phyloP scores from a whole-genome alignment of 352 stramenopile species.

The Phytophthora hibernalis region DNA sequence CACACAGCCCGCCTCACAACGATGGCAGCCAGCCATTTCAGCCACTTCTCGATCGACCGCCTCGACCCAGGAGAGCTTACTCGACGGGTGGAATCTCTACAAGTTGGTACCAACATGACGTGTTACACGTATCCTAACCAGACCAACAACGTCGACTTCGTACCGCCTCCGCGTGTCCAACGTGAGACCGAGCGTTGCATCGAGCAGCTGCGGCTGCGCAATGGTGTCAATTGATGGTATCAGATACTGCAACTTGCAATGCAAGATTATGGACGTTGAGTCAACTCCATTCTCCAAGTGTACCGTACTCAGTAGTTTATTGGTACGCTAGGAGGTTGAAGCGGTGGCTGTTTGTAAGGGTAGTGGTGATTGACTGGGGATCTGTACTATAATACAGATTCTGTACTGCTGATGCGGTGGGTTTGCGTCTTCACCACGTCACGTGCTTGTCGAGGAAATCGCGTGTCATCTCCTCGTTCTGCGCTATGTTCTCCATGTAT shows the following conservation, averaged over 20 bases:
- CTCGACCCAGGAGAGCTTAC: neutral
- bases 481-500: slow-evolving; percentile 83
- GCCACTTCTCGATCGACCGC: neutral
- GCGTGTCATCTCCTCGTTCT: slow-evolving; percentile 76
- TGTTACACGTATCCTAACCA: too few relatives aligned
- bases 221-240: neutral
- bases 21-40: neutral
- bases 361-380: neutral
- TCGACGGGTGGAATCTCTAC: neutral
- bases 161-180: slow-evolving; percentile 8
- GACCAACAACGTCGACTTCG: neutral
- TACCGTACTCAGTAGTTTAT: too few relatives aligned
- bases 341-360: neutral
- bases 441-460: slow-evolving; percentile 78
- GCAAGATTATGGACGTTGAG: neutral
- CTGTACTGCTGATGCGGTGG: neutral
- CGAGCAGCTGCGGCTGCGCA: slow-evolving; percentile 8
- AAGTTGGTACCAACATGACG: too few relatives aligned
- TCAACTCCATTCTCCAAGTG: too few relatives aligned
- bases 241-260: neutral
- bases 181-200: slow-evolving; percentile 24
- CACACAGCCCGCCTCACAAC: slow-evolving; percentile 8
- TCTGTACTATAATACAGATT: too few relatives aligned
- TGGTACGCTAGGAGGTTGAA: neutral
- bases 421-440: slow-evolving; percentile 39